Evolutionary conservation across 768 basidiomycete species (phyloP).

Genomic region (Phanerochaete sordida): DNA sequence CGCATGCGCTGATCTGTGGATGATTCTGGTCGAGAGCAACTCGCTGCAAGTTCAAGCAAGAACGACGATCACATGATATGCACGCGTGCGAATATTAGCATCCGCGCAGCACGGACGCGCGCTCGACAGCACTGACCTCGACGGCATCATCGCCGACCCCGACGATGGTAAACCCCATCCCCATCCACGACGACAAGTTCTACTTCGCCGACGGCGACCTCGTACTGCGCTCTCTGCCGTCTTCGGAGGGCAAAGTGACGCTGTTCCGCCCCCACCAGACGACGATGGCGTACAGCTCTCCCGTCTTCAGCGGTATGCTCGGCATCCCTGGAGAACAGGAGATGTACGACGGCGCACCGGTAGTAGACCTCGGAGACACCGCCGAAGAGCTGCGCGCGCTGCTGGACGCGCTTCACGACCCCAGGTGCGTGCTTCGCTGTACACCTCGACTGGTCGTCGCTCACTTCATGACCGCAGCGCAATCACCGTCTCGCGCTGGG

Average conservation of each 20-base stretch:
- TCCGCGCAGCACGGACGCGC: too few relatives aligned
- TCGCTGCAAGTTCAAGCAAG: too few relatives aligned
- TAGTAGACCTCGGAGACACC: slow-evolving; percentile 13
- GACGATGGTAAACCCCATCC: too few relatives aligned
- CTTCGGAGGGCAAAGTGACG: not conserved
- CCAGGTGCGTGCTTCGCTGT: not conserved
- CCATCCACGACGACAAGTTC: not conserved
- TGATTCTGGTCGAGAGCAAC: too few relatives aligned
- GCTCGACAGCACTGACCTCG: too few relatives aligned
- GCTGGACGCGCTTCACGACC: slow-evolving; percentile 10
- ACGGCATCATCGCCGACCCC: too few relatives aligned
- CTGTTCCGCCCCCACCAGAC: not conserved
- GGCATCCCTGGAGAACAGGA: not conserved
- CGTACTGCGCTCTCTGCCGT: not conserved
- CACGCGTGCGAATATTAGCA: too few relatives aligned
- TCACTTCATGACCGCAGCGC: too few relatives aligned
- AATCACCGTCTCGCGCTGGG: slow-evolving; percentile 14
- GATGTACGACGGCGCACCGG: not conserved
- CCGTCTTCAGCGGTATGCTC: not conserved
- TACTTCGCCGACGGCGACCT: not conserved
- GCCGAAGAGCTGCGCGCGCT: slow-evolving; percentile 11
- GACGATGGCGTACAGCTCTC: not conserved
- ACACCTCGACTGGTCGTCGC: too few relatives aligned
- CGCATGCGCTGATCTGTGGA: too few relatives aligned
- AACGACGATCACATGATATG: too few relatives aligned